phyloP scores from a whole-genome alignment of 73 alveolate genomes.

The Halteria grandinella region DNA sequence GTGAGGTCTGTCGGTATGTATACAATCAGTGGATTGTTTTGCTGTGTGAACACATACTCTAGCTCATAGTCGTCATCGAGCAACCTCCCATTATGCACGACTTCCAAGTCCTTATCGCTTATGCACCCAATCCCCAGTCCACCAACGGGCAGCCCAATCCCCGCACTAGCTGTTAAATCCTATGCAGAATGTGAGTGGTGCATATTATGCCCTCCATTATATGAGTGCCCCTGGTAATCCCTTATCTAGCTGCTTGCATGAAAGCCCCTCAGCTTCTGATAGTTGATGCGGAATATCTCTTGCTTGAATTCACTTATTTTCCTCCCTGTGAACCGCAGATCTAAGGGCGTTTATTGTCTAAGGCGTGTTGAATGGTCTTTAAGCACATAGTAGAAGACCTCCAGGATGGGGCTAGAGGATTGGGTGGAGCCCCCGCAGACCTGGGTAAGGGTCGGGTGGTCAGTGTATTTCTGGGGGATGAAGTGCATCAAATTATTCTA shows the following conservation, averaged over 20 bases:
- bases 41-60: conserved; percentile 10
- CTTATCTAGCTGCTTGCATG: no score
- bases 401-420: no score
- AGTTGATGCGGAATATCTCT: background rate
- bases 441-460: no score
- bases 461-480: no score
- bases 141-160: background rate
- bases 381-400: no score
- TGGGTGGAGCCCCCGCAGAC: no score
- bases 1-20: conserved; percentile 28
- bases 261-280: background rate
- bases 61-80: conserved; percentile 37
- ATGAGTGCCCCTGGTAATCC: no score
- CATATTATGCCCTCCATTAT: no score
- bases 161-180: background rate
- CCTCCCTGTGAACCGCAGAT: conserved; percentile 36
- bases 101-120: background rate
- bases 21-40: conserved; percentile 14
- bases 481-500: no score
- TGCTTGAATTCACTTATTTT: conserved; percentile 29
- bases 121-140: background rate
- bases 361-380: no score
- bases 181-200: no score
- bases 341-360: no score
- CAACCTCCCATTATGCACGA: conserved; percentile 6